Evolutionary conservation across 805 yeast genomes (phyloP).

Genomic region (Candida rishiriensis): DNA sequence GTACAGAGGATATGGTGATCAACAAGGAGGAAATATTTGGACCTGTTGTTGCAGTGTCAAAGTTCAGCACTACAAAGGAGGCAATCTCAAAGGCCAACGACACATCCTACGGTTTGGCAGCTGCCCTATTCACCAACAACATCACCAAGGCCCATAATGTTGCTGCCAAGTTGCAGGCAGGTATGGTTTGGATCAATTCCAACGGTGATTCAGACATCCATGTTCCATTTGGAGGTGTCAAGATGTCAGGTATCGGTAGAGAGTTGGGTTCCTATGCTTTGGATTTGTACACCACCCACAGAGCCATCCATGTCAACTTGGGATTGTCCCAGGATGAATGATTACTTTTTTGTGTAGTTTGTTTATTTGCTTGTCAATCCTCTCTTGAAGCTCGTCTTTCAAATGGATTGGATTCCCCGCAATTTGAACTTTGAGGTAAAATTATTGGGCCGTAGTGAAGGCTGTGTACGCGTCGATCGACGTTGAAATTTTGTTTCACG

Average conservation of each 20-base stretch:
- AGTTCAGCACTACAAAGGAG: constrained; percentile 62
- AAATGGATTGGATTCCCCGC: too few species aligned
- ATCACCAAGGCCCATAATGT: constrained; percentile 58
- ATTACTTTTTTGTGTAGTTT: constrained; percentile 1
- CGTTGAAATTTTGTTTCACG: too few species aligned
- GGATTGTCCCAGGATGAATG: constrained; percentile 1
- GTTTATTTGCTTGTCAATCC: not conserved
- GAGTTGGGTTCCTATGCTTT: constrained; percentile 67
- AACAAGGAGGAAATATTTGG: constrained; percentile 76
- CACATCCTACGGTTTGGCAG: constrained; percentile 72
- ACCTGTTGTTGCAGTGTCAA: constrained; percentile 68
- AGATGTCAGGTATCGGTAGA: constrained; percentile 62
- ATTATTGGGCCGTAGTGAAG: too few species aligned
- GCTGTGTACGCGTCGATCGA: too few species aligned
- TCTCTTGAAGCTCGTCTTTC: too few species aligned
- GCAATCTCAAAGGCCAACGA: constrained; percentile 62
- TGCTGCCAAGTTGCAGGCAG: constrained; percentile 60
- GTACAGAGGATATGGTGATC: constrained; percentile 57
- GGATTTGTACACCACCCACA: constrained; percentile 56
- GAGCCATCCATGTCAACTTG: constrained; percentile 68
- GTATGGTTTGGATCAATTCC: constrained; percentile 60
- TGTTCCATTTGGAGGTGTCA: constrained; percentile 68
- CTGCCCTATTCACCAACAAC: constrained; percentile 67
- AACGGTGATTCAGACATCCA: constrained; percentile 53
- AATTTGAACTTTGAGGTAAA: too few species aligned